Evolutionary conservation across 345 rosid genomes (phyloP).

Genomic region (Lumnitzera racemosa): DNA sequence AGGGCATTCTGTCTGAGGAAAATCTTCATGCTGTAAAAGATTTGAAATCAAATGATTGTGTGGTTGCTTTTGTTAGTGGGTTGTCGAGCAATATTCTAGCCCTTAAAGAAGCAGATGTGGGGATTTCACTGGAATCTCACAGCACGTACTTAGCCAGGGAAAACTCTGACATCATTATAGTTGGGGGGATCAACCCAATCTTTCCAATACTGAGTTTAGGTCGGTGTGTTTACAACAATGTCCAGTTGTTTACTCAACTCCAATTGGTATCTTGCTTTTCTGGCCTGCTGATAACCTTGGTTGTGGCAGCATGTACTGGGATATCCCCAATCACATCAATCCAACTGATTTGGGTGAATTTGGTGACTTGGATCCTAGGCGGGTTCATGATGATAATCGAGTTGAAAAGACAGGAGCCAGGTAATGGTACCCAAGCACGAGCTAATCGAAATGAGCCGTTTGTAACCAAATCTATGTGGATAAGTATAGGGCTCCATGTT

Average conservation of each 20-base stretch:
- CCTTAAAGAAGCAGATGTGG: neutral
- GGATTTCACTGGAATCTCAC: slow-evolving; percentile 1
- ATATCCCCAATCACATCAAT: slow-evolving; percentile 16
- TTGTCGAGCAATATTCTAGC: too few species aligned
- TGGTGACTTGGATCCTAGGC: slow-evolving; percentile 8
- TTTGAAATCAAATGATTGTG: too few species aligned
- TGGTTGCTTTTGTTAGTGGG: too few species aligned
- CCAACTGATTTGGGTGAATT: slow-evolving; percentile 16
- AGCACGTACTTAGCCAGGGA: slow-evolving; percentile 9
- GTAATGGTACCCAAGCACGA: neutral
- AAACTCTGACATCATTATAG: slow-evolving; percentile 12
- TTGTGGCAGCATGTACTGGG: slow-evolving; percentile 7
- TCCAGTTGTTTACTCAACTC: slow-evolving; percentile 19
- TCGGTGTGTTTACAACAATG: slow-evolving; percentile 5
- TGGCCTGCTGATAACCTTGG: slow-evolving; percentile 13
- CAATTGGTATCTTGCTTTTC: slow-evolving; percentile 17
- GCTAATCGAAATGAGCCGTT: slow-evolving; percentile 7
- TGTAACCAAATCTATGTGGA: slow-evolving; percentile 9
- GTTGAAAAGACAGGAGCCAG: neutral
- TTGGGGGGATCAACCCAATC: slow-evolving; percentile 1
- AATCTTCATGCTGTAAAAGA: too few species aligned
- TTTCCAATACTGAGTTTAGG: too few species aligned
- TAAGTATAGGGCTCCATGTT: slow-evolving; percentile 9
- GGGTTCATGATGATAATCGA: slow-evolving; percentile 17
- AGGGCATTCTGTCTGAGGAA: too few species aligned